A percentile compares a stretch with the other conserved stretches of the same genome.
Evolutionary conservation across 371 early-diverging fungal genomes (phyloP).

Genomic region (Fennellomyces sp.): DNA sequence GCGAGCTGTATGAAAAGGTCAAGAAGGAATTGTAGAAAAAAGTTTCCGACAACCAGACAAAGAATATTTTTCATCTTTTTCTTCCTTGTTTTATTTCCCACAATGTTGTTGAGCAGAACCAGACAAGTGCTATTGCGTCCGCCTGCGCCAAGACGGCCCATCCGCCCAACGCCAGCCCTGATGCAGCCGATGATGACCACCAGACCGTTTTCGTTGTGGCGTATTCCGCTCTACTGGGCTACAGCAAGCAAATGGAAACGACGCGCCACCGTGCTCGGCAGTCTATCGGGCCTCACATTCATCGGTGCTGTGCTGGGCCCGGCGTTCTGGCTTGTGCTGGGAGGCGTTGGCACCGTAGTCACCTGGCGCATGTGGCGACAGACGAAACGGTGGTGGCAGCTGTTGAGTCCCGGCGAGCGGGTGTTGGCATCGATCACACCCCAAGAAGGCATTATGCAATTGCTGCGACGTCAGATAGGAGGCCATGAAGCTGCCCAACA

Average conservation of each 20-base stretch:
- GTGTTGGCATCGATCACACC: neutral
- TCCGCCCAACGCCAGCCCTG: neutral
- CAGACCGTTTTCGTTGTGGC: conserved; percentile 30
- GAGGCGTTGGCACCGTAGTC: conserved; percentile 32
- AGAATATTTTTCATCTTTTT: neutral
- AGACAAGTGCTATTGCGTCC: neutral
- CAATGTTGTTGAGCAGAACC: neutral
- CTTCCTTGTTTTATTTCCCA: neutral
- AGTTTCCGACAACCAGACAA: neutral
- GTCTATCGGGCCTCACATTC: conserved; percentile 21
- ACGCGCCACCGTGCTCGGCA: conserved; percentile 20
- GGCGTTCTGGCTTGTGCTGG: conserved; percentile 28
- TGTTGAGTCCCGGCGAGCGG: conserved; percentile 8
- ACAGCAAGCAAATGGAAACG: conserved; percentile 27
- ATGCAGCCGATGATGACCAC: neutral
- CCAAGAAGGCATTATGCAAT: conserved; percentile 4
- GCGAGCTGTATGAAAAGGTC: conserved; percentile 25
- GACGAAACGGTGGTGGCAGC: conserved; percentile 33
- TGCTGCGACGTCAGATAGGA: conserved; percentile 22
- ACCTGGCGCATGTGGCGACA: conserved; percentile 36
- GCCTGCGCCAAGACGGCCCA: neutral
- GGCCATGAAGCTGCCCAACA: conserved; percentile 31
- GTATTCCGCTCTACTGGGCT: conserved; percentile 28
- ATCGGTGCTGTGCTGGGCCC: conserved; percentile 38
- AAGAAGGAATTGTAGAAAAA: conserved; percentile 35